phyloP scores from a whole-genome alignment of 2,329 filamentous ascomycete species.

The Ophiostoma novo-ulmi region DNA sequence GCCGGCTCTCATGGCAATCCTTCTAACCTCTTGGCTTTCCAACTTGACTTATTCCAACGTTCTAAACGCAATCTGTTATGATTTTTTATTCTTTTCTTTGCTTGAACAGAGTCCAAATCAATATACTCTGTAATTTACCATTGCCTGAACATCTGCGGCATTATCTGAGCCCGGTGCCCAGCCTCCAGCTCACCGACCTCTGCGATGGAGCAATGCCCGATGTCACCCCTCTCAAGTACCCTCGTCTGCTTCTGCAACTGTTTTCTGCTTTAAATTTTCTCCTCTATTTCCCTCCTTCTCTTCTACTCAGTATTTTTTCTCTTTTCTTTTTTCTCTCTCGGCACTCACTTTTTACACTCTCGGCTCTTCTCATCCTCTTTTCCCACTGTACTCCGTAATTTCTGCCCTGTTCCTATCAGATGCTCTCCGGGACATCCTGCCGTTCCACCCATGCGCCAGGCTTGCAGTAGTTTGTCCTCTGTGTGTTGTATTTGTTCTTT shows the following conservation, averaged over 20 bases:
- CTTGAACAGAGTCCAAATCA: background rate
- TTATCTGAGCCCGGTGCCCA: background rate
- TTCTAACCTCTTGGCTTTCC: background rate
- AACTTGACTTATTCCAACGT: background rate
- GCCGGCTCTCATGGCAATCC: background rate
- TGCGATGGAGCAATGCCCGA: background rate
- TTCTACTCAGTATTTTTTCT: background rate
- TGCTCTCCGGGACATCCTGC: background rate
- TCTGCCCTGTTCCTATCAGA: constrained; percentile 16
- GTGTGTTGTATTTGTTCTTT: background rate
- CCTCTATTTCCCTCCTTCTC: background rate
- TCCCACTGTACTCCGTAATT: constrained; percentile 4
- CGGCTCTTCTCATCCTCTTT: constrained; percentile 9
- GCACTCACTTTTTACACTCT: constrained; percentile 13
- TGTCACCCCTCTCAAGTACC: background rate
- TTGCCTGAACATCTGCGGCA: background rate
- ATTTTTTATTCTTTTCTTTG: background rate
- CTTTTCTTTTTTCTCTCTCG: background rate
- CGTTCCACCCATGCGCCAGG: too few species aligned
- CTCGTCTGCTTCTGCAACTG: too few species aligned
- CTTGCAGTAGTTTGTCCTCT: background rate
- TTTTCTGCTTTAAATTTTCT: background rate
- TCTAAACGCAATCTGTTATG: background rate
- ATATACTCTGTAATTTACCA: background rate
- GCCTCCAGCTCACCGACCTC: background rate